Evolutionary conservation across 2,329 filamentous ascomycete species (phyloP), one percentile per base, ranked within the genome.

Genomic region (Colletotrichum trifolii): DNA sequence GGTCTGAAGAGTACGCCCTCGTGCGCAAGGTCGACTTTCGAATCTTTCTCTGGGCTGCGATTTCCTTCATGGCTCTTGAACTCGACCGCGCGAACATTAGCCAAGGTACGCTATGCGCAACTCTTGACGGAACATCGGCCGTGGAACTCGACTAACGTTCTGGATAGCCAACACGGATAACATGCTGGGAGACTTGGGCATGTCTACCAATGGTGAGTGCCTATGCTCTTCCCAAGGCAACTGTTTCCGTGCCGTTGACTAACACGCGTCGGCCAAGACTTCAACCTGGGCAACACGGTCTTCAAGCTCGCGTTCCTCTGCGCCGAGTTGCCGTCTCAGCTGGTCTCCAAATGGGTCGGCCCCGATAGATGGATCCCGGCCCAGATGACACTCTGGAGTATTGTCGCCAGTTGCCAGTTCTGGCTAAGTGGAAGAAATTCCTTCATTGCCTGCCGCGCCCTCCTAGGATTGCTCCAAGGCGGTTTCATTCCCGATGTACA

Each of bases 271-370:
- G 25, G 5, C 25, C 25, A 25, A 48, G 42, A 46, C 39, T 58
- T 59, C 53, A 45, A 64, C 15, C 43, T 54, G 3, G 53, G 53
- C 17, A 54, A 13, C 34, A 48, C 43, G 0, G 43, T 46, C 6
- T 46, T 46, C 43, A 46, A 46, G 43, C 15, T 46, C 7, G 43
- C 43, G 6, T 87, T 86, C 65, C 75, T 87, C 17, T 79, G 77
- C 15, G 82, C 86, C 0, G 86, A 89, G 70, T 75, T 89, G 1
- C 87, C 87, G 0, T 87, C 85, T 0, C 86, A 89, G 68, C 76
- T 89, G 25, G 76, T 88, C 34, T 79, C 77, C 62, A 85, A 88
- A 72, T 85, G 79, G 78, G 73, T 85, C 9, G 71, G 71, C 0
- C 70, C 71, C 1, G 69, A 70, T 54, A 78, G 83, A 11, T 87